These are phyloP conservation scores for Zygnema circumcarinatum DNA, from an alignment of 139 green algal species.

Conservation along the genomic window DNA sequence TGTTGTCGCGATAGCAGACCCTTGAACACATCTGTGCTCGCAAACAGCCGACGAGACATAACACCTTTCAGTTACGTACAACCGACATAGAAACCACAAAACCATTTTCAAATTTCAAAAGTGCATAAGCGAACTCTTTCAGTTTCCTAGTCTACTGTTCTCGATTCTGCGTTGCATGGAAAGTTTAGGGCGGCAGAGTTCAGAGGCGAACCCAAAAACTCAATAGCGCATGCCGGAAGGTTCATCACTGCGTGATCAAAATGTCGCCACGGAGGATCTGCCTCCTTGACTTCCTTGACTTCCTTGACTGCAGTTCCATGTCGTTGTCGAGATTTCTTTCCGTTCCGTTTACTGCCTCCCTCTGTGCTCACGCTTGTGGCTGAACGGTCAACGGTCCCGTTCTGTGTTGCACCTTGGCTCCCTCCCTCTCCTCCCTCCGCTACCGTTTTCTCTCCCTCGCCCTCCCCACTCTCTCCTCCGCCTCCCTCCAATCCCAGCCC, in stretches of 20 bases:
- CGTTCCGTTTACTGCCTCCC: neutral
- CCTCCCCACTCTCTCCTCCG: slow-evolving; percentile 6
- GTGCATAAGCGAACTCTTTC: slow-evolving; percentile 10
- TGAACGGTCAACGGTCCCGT: too few relatives aligned
- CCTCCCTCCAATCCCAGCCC: neutral
- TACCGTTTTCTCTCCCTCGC: neutral
- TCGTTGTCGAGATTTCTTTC: too few relatives aligned
- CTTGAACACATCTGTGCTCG: slow-evolving; percentile 42
- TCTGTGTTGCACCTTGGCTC: neutral
- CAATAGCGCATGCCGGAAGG: too few relatives aligned
- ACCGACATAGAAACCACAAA: neutral
- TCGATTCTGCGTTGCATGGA: neutral
- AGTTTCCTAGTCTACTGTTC: neutral
- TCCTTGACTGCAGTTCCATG: too few relatives aligned
- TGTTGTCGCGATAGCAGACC: slow-evolving; percentile 67
- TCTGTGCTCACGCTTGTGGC: too few relatives aligned
- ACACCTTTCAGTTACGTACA: neutral
- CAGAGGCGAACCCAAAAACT: too few relatives aligned
- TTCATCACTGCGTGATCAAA: too few relatives aligned
- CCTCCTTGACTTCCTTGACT: too few relatives aligned
- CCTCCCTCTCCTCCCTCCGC: neutral
- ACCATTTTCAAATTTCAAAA: neutral
- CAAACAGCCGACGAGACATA: too few relatives aligned
- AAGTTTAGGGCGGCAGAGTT: neutral
- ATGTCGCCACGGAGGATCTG: too few relatives aligned